Percentiles rank a stretch among this genome's conserved stretches.
These are phyloP conservation scores for Melastoma malabathricum DNA, from an alignment of 345 rosid genomes.

Conservation along the genomic window DNA sequence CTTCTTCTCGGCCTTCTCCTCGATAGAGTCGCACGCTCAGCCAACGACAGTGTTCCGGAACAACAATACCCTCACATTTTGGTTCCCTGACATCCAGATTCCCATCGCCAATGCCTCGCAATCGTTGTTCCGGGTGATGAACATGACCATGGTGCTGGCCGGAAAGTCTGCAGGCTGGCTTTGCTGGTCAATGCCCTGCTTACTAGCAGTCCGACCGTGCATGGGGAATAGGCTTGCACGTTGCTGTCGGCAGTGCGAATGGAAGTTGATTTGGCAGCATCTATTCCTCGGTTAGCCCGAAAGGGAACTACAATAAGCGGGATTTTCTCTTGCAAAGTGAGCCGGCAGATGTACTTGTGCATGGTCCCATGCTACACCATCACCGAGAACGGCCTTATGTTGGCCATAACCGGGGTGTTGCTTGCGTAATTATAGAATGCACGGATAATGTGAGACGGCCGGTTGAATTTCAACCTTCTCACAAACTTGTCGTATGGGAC, in stretches of 20 bases:
- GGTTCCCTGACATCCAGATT: slow-evolving; percentile 19
- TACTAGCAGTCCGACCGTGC: slow-evolving; percentile 8
- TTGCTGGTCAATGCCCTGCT: neutral
- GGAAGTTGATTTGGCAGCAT: slow-evolving; percentile 9
- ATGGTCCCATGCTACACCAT: slow-evolving; percentile 9
- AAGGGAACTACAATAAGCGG: slow-evolving; percentile 18
- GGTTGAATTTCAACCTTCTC: neutral
- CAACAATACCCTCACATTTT: slow-evolving; percentile 7
- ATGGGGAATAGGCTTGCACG: slow-evolving; percentile 2
- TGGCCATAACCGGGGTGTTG: neutral
- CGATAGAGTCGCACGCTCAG: slow-evolving; percentile 4
- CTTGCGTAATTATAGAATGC: slow-evolving; percentile 11
- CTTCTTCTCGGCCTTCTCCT: slow-evolving; percentile 5
- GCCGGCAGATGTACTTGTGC: slow-evolving; percentile 15
- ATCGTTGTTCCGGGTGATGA: slow-evolving; percentile 24
- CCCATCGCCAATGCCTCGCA: slow-evolving; percentile 25
- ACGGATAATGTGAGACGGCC: slow-evolving; percentile 8
- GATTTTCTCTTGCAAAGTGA: slow-evolving; percentile 12
- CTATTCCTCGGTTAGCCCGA: slow-evolving; percentile 10
- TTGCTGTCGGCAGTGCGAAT: slow-evolving; percentile 3
- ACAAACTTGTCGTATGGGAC: slow-evolving; percentile 8
- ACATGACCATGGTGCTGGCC: slow-evolving; percentile 13
- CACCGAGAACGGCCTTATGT: slow-evolving; percentile 6
- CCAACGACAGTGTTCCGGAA: slow-evolving; percentile 12
- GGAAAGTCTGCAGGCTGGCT: neutral